Evolutionary conservation across 2,329 filamentous ascomycete species (phyloP).

Genomic region (Paecilomyces niveus): DNA sequence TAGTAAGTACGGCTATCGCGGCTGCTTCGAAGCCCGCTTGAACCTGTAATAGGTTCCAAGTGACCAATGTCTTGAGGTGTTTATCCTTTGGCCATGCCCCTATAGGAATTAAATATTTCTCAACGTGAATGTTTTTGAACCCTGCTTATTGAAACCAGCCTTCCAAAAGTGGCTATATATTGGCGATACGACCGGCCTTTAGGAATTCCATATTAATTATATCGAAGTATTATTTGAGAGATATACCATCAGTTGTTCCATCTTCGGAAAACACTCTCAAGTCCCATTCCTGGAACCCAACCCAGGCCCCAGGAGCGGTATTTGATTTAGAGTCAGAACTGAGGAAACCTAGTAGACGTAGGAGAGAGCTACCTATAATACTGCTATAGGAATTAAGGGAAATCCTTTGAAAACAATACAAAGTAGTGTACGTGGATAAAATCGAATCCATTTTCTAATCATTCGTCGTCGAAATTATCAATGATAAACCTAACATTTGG

Average conservation of each 20-base stretch:
- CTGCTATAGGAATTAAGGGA: slow-evolving; percentile 43
- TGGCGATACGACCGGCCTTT: not conserved
- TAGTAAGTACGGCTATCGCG: not conserved
- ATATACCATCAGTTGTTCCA: slow-evolving; percentile 2
- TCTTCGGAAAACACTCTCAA: not conserved
- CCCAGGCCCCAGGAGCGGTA: not conserved
- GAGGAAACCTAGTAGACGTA: not conserved
- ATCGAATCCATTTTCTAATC: slow-evolving; percentile 52
- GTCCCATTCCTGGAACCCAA: not conserved
- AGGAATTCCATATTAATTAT: not conserved
- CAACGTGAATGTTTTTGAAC: slow-evolving; percentile 1
- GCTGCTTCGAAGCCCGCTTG: not conserved
- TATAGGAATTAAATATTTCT: no score
- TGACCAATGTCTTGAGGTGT: not conserved
- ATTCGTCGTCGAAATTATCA: slow-evolving; percentile 51
- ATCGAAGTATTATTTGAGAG: slow-evolving; percentile 4
- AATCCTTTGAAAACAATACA: slow-evolving; percentile 50
- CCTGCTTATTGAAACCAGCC: slow-evolving; percentile 2
- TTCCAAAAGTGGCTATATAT: not conserved
- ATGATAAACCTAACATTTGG: slow-evolving; percentile 50
- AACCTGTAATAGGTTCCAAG: not conserved
- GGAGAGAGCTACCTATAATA: slow-evolving; percentile 36
- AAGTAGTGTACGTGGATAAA: slow-evolving; percentile 53
- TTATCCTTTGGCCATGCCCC: slow-evolving; percentile 3
- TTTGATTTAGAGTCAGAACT: not conserved